Evolutionary conservation across 345 rosid species (phyloP), one percentile per base, ranked within the genome.

Genomic region (Eucalyptus cloeziana): DNA sequence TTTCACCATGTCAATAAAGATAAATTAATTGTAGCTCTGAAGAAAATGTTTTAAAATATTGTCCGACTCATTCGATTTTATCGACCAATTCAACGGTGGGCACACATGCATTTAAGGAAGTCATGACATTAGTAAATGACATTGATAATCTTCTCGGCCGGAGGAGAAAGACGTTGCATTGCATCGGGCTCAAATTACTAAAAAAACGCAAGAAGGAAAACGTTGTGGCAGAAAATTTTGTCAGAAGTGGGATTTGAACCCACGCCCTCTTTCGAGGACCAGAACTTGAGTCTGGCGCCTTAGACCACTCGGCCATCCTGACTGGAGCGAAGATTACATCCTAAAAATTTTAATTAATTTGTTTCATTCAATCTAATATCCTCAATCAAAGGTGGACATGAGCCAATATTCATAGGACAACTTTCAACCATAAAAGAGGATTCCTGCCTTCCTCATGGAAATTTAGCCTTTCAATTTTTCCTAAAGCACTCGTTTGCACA

Each of bases 231-330:
- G 15, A 4, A 19, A 71, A 19, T 3, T 6, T 30, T 92, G 95
- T 93, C 95, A 93, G 94, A 93, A 93, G 94, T 93, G 95, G 95
- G 95, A 91, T 92, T 93, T 92, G 95, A 93, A 93, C 95, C 95
- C 94, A 93, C 95, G 94, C 93, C 94, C 93, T 92, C 94, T 88
- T 51, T 52, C 91, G 93, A 93, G 47, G 91, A 93, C 94, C 93
- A 94, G 93, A 92, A 92, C 93, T 92, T 92, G 93, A 92, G 92
- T 92, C 93, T 92, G 91, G 93, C 93, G 91, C 93, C 93, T 92
- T 92, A 92, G 92, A 92, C 93, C 93, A 90, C 93, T 92, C 93
- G 93, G 92, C 93, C 93, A 90, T 90, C 92, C 92, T 52, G 58
- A 52, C 58, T 21, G 25, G 58, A 52, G 25, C 25, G 25, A 21